A percentile compares a stretch with the other conserved stretches of the same genome.
Conservation (phyloP, 139 green algal species). For the Chlorella sp. region DNA sequence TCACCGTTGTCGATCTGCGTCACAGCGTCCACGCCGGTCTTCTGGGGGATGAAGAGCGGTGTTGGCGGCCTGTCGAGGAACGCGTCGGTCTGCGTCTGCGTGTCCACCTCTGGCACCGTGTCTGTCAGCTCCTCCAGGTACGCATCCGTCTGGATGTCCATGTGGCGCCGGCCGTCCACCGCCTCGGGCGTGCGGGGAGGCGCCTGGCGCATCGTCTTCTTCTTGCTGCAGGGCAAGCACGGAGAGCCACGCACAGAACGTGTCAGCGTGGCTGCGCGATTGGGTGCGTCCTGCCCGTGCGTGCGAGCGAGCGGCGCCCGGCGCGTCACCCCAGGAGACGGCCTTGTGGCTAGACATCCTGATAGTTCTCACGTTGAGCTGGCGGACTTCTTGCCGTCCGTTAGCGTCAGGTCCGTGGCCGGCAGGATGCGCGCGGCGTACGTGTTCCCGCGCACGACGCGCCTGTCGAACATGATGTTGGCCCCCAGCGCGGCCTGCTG, state of each 20-base stretch:
- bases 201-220: conserved; percentile 19
- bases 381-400: conserved; percentile 8
- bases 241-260: no score
- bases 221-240: conserved; percentile 17
- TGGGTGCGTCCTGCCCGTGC: no score
- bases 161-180: conserved; percentile 71
- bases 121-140: conserved; percentile 83
- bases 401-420: conserved; percentile 32
- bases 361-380: no score
- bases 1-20: conserved; percentile 76
- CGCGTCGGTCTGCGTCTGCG: conserved; percentile 71
- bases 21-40: conserved; percentile 64
- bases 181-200: conserved; percentile 56
- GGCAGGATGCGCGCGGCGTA: conserved; percentile 69
- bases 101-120: conserved; percentile 64
- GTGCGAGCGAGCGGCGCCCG: no score
- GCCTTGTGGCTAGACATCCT: no score
- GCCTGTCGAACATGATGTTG: conserved; percentile 88
- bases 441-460: conserved; percentile 80
- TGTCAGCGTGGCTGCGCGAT: no score
- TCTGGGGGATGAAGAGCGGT: conserved; percentile 73
- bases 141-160: conserved; percentile 79
- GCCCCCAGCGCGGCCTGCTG: not conserved
- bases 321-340: no score
- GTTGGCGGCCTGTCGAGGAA: conserved; percentile 77